Percentiles rank a stretch among this genome's conserved stretches.
Evolutionary conservation across 352 stramenopile species (phyloP).

Genomic region (Peronospora tabacina): DNA sequence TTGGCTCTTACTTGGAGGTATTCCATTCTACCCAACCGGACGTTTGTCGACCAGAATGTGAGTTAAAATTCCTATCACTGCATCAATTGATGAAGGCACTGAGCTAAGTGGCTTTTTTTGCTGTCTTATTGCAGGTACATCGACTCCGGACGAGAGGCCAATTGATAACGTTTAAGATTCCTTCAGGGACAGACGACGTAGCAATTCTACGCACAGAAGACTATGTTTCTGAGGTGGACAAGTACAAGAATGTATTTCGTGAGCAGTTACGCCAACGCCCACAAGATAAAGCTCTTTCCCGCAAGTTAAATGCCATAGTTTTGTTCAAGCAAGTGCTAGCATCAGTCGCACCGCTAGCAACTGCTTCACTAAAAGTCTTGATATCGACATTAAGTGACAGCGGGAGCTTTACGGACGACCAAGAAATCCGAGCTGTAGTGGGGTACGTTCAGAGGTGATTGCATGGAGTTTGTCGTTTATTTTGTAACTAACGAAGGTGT

Average conservation of each 20-base stretch:
- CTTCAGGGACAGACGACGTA: slow-evolving; percentile 35
- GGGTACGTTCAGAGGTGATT: slow-evolving; percentile 19
- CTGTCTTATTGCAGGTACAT: slow-evolving; percentile 28
- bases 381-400: slow-evolving; percentile 15
- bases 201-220: slow-evolving; percentile 29
- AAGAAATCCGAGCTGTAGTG: slow-evolving; percentile 24
- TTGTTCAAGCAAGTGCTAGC: slow-evolving; percentile 29
- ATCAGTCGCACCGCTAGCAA: slow-evolving; percentile 25
- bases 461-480: not conserved
- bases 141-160: slow-evolving; percentile 32
- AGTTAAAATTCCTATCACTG: not conserved
- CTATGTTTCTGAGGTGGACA: slow-evolving; percentile 34
- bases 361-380: slow-evolving; percentile 28
- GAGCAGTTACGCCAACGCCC: slow-evolving; percentile 21
- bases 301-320: slow-evolving; percentile 37
- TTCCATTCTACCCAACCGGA: slow-evolving; percentile 45
- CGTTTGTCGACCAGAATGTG: slow-evolving; percentile 59
- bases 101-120: slow-evolving; percentile 5
- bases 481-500: not conserved
- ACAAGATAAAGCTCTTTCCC: slow-evolving; percentile 11
- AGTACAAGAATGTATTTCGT: slow-evolving; percentile 28
- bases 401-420: slow-evolving; percentile 2
- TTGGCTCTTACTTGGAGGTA: slow-evolving; percentile 28
- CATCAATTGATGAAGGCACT: not conserved
- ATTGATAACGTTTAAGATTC: slow-evolving; percentile 45